Evolutionary conservation across 495 filamentous ascomycete genomes (phyloP).

Genomic region (Daldinia loculata): DNA sequence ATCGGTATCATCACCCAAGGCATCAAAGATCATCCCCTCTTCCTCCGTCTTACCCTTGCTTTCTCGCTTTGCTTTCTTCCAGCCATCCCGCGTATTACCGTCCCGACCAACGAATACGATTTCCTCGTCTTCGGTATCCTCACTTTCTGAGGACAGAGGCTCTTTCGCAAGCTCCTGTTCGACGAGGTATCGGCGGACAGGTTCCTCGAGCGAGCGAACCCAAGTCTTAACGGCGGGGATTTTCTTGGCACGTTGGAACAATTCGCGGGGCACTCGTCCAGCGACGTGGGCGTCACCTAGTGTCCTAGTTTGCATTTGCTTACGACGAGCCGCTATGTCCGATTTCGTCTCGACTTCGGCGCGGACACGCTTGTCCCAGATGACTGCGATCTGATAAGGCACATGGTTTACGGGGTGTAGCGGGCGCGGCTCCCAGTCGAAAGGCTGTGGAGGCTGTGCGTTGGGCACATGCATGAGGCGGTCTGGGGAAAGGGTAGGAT

Average conservation of each 20-base stretch:
- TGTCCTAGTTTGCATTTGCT: conserved; percentile 42
- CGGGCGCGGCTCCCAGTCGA: conserved; percentile 82
- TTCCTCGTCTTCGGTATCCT: conserved; percentile 80
- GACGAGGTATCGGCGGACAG: conserved; percentile 54
- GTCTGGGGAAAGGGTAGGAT: conserved; percentile 61
- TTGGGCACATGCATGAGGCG: conserved; percentile 87
- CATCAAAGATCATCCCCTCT: conserved; percentile 82
- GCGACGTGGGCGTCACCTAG: conserved; percentile 45
- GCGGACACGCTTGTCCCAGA: conserved; percentile 80
- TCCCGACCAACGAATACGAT: conserved; percentile 90
- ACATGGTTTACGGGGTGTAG: conserved; percentile 79
- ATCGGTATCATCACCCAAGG: conserved; percentile 72
- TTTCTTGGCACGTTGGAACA: conserved; percentile 60
- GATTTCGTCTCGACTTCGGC: conserved; percentile 55
- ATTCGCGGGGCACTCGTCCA: conserved; percentile 66
- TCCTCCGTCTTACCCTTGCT: conserved; percentile 63
- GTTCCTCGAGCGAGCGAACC: conserved; percentile 59
- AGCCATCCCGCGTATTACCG: conserved; percentile 73
- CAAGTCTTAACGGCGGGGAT: conserved; percentile 57
- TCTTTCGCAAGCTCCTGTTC: conserved; percentile 57
- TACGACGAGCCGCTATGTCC: conserved; percentile 41
- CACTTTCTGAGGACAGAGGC: conserved; percentile 53
- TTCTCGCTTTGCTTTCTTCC: conserved; percentile 52
- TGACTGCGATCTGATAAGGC: conserved; percentile 87
- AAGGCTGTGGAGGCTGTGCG: conserved; percentile 78